A percentile compares a stretch with the other conserved stretches of the same genome.
Conservation (phyloP, 345 rosid species). For the Cochlearia excelsa region DNA sequence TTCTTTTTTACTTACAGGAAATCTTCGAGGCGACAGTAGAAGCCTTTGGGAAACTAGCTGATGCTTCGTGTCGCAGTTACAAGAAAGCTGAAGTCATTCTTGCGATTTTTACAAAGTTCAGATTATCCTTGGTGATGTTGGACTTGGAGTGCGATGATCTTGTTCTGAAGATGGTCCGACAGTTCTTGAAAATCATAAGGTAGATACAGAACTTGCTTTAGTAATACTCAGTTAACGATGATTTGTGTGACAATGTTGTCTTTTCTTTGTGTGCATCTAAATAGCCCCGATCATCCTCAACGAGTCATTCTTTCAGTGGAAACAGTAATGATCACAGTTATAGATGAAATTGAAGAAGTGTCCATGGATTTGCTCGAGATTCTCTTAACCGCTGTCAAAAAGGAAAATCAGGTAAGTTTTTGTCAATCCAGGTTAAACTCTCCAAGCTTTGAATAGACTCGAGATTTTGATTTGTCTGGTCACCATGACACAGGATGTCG, state of each 20-base stretch:
- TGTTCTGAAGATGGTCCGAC: conserved; percentile 59
- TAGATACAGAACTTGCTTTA: conserved; percentile 25
- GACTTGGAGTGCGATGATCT: conserved; percentile 69
- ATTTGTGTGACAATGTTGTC: conserved; percentile 6
- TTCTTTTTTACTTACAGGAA: conserved; percentile 47
- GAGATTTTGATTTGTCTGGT: conserved; percentile 15
- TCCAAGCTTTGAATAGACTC: conserved; percentile 9
- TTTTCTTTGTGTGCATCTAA: conserved; percentile 30
- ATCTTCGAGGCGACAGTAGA: conserved; percentile 52
- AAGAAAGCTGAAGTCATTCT: conserved; percentile 58
- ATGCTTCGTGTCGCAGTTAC: conserved; percentile 50
- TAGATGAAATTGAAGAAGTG: conserved; percentile 66
- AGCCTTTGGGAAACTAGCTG: conserved; percentile 57
- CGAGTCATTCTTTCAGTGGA: conserved; percentile 57
- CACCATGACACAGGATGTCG: conserved; percentile 40
- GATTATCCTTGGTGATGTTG: conserved; percentile 71
- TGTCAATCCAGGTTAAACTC: neutral
- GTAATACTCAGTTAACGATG: neutral
- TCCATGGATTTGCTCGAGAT: conserved; percentile 55
- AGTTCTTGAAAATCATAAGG: conserved; percentile 55
- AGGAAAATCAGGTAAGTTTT: conserved; percentile 51
- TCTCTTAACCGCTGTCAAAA: conserved; percentile 61
- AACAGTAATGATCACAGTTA: conserved; percentile 58
- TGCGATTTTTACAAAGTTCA: conserved; percentile 60
- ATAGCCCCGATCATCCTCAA: conserved; percentile 54